A percentile compares a stretch with the other conserved stretches of the same genome.
phyloP scores from a whole-genome alignment of 2,329 filamentous ascomycete genomes.

The Thielaviopsis punctulata region DNA sequence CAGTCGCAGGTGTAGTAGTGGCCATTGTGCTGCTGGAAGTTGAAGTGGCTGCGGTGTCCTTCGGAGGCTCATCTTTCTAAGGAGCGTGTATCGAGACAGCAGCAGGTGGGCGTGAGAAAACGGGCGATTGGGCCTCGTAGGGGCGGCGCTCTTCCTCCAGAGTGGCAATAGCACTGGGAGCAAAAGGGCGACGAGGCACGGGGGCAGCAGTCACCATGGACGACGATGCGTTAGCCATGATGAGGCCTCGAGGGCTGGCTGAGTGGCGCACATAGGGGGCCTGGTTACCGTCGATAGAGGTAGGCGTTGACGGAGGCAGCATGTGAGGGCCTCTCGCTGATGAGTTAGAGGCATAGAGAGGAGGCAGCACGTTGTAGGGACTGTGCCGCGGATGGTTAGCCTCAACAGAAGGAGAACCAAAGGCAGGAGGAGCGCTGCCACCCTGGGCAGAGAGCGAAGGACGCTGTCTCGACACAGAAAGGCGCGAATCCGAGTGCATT shows the following conservation, averaged over 20 bases:
- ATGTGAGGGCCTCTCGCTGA: neutral
- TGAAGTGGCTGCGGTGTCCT: neutral
- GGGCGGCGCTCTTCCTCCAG: conserved; percentile 10
- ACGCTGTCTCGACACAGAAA: conserved; percentile 8
- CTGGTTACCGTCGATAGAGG: neutral
- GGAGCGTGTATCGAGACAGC: conserved; percentile 10
- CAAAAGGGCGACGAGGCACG: conserved; percentile 10
- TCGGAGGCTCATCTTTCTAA: conserved; percentile 9
- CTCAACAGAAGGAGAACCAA: conserved; percentile 1
- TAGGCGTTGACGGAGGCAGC: conserved; percentile 3
- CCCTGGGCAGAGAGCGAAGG: neutral
- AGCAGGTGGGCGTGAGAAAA: conserved; percentile 6
- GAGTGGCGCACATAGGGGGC: conserved; percentile 3
- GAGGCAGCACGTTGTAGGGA: conserved; percentile 1
- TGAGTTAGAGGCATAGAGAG: neutral
- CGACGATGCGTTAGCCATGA: neutral
- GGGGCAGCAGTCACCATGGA: conserved; percentile 8
- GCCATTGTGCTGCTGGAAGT: neutral
- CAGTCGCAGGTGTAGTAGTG: neutral
- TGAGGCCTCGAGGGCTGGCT: conserved; percentile 3
- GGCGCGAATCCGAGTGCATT: conserved; percentile 7
- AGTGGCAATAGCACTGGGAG: conserved; percentile 11
- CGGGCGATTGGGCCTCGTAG: conserved; percentile 6
- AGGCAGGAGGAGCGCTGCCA: neutral
- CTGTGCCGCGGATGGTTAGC: neutral